These are phyloP conservation scores for Quercus gilva DNA, from an alignment of 306 rosid genomes.

Conservation along the genomic window DNA sequence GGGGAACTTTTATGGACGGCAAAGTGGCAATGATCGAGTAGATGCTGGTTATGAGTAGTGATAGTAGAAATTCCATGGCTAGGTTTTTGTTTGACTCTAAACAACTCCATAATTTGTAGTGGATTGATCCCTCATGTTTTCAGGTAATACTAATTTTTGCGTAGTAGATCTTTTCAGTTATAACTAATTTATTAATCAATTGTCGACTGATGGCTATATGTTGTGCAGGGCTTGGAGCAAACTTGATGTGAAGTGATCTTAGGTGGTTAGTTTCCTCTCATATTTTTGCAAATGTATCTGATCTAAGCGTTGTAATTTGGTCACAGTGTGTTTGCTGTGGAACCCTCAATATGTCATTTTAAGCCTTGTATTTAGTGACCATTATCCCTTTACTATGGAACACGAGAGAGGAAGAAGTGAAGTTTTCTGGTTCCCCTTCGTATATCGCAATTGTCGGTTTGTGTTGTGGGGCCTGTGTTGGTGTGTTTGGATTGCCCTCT, in stretches of 20 bases:
- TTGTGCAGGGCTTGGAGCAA: conserved; percentile 25
- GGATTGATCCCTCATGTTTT: conserved; percentile 24
- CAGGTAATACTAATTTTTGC: conserved; percentile 34
- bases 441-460: neutral
- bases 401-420: conserved; percentile 26
- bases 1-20: conserved; percentile 58
- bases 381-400: conserved; percentile 23
- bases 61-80: neutral
- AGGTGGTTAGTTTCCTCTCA: conserved; percentile 27
- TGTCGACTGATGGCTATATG: conserved; percentile 28
- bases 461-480: neutral
- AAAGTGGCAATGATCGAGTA: conserved; percentile 47
- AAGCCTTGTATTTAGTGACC: conserved; percentile 35
- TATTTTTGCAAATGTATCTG: conserved; percentile 40
- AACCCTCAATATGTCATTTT: conserved; percentile 26
- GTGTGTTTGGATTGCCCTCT: neutral
- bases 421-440: conserved; percentile 4
- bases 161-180: conserved; percentile 11
- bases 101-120: conserved; percentile 24
- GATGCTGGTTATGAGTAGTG: conserved; percentile 37
- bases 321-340: conserved; percentile 42
- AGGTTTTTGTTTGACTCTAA: conserved; percentile 23
- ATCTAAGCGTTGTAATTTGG: conserved; percentile 43
- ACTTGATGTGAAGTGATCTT: conserved; percentile 23
- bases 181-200: conserved; percentile 7